These are phyloP conservation scores for Penicillium atrosanguineum DNA, from an alignment of 495 filamentous ascomycete species.

Conservation along the genomic window DNA sequence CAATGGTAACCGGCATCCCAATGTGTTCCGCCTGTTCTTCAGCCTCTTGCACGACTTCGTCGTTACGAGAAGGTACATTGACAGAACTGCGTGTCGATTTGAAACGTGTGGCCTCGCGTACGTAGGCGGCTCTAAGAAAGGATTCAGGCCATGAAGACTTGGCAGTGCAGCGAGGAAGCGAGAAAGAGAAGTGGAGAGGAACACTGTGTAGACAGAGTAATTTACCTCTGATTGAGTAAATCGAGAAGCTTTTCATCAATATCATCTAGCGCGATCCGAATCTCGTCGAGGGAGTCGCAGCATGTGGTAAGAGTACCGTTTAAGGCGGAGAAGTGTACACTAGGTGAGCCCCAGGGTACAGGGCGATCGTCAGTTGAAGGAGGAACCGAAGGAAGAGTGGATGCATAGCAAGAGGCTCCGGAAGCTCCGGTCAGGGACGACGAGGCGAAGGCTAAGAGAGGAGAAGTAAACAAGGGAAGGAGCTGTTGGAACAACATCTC, in stretches of 20 bases:
- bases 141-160: not conserved
- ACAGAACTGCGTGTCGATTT: conserved; percentile 6
- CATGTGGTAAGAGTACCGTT: conserved; percentile 3
- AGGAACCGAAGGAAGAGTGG: not conserved
- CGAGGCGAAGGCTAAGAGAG: not conserved
- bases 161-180: not conserved
- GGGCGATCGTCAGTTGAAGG: conserved; percentile 6
- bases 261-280: conserved; percentile 1
- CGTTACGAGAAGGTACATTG: conserved; percentile 3
- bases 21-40: conserved; percentile 5
- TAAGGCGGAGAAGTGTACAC: conserved; percentile 7
- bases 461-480: not conserved
- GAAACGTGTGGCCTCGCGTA: conserved; percentile 8
- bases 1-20: conserved; percentile 8
- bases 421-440: not conserved
- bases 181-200: not conserved
- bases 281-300: conserved; percentile 3
- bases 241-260: not conserved
- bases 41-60: conserved; percentile 5
- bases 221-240: not conserved
- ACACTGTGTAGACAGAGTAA: not conserved
- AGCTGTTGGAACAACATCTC: not conserved
- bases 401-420: conserved; percentile 1
- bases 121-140: conserved; percentile 2
- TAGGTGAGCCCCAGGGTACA: conserved; percentile 2